phyloP scores from a whole-genome alignment of 2,329 filamentous ascomycete species.

The Elsinoe ampelina region DNA sequence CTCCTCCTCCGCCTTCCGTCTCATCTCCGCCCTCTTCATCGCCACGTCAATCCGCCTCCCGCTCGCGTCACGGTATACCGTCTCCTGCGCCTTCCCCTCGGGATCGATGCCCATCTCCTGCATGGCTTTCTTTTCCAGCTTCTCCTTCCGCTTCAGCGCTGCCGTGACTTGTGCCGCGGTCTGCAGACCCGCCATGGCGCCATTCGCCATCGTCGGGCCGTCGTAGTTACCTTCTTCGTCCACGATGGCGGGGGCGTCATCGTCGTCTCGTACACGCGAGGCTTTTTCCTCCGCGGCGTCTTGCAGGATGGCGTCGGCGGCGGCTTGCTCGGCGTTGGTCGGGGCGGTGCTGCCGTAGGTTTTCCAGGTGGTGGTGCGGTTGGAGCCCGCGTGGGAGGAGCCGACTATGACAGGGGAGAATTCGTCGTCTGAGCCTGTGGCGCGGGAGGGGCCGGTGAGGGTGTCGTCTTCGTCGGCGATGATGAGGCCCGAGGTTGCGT shows the following conservation, averaged over 20 bases:
- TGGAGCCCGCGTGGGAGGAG: conserved; percentile 46
- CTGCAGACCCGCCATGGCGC: conserved; percentile 79
- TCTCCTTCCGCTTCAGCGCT: conserved; percentile 52
- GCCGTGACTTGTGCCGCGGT: conserved; percentile 62
- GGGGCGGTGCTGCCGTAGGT: conserved; percentile 49
- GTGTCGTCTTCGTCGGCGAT: conserved; percentile 46
- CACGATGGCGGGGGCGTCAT: conserved; percentile 42
- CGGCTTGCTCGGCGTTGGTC: conserved; percentile 48
- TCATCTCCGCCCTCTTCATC: conserved; percentile 79
- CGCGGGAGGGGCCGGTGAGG: conserved; percentile 39
- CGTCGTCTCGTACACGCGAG: conserved; percentile 25
- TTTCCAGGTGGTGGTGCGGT: conserved; percentile 79
- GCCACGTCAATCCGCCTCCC: conserved; percentile 88
- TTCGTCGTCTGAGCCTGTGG: conserved; percentile 49
- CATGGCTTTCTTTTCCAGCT: conserved; percentile 48
- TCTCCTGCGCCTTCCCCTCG: conserved; percentile 55
- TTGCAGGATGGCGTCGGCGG: conserved; percentile 42
- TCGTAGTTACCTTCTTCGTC: conserved; percentile 41
- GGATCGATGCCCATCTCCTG: conserved; percentile 36
- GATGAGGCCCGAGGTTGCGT: conserved; percentile 31
- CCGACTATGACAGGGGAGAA: conserved; percentile 33
- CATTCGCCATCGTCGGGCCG: conserved; percentile 69
- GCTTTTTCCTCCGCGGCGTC: conserved; percentile 26
- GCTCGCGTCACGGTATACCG: conserved; percentile 89
- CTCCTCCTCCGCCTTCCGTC: conserved; percentile 66